Evolutionary conservation across 768 basidiomycete genomes (phyloP), one percentile per base, ranked within the genome.

Genomic region (Rhizopogon roseolus): DNA sequence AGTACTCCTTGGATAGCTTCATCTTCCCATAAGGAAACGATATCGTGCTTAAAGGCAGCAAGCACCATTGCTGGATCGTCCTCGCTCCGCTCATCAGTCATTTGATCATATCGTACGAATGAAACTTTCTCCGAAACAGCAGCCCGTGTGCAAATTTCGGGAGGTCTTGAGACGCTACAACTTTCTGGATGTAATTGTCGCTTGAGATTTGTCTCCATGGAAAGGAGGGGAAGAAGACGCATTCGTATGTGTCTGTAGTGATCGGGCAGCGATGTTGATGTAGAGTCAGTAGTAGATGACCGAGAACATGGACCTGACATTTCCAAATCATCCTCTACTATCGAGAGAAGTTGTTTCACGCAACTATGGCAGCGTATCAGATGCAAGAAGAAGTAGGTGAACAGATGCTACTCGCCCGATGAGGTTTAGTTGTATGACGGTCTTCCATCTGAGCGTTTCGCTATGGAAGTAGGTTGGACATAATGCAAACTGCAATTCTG

Each of bases 401-500:
- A 2, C 9, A 10, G 7, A 38, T 13, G 4, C 2, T 19, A 62
- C 71, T 13, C 48, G 83, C 85, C 79, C 69, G 54, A 88, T 85
- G 57, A 88, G 68, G 60, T 88, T 88, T 41, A 88, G 78, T 57
- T 88, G 83, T 6, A 89, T 76, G 51, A 88, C 76, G 11, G 78
- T 75, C 57, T 75, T 79, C 86, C 86, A 89, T 6, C 80, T 75
- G 0, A 72, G 60, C 14, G 80, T 72, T 55, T 89, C 85, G 43
- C 61, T 72, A 41, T 78, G 76, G 53, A 87, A 87, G 52, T 81
- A 77, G 28, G 72, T 74, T 0, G 85, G 86, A 8, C 81, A 78
- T 59, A 86, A 86, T 0, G 80, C 76, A 6, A 88, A 62, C 62
- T 86, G 84, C 57, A 88, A 88, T 60, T 89, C 86, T 88, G 59